Conservation (phyloP, 2,329 filamentous ascomycete genomes). For the Fusarium verticillioides region DNA sequence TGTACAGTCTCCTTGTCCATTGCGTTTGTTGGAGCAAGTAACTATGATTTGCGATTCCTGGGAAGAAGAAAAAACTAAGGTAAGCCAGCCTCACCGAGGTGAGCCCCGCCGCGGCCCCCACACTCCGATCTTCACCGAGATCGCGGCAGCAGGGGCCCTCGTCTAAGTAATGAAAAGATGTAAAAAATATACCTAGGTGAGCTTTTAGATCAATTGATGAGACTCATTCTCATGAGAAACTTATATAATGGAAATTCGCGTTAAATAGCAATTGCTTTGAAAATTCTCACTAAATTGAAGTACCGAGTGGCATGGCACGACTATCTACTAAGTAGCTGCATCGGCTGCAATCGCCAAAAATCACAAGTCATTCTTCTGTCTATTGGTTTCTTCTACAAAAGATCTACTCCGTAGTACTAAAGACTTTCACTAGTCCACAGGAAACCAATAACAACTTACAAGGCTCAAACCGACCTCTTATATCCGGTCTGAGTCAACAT, state of each 20-base stretch:
- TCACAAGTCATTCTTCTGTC: not conserved
- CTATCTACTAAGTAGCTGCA: no score
- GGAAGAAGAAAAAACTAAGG: constrained; percentile 42
- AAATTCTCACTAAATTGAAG: not conserved
- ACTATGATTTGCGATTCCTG: constrained; percentile 19
- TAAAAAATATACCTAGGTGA: no score
- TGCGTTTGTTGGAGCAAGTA: constrained; percentile 20
- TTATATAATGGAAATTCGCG: not conserved
- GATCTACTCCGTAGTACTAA: not conserved
- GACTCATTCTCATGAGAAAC: not conserved
- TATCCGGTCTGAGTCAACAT: not conserved
- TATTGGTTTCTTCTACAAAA: not conserved
- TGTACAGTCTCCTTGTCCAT: constrained; percentile 53
- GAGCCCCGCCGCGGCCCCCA: constrained; percentile 44
- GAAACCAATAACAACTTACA: not conserved
- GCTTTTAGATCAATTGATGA: no score
- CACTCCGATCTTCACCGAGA: constrained; percentile 32
- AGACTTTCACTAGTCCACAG: not conserved
- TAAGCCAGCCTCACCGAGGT: constrained; percentile 43
- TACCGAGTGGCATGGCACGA: not conserved
- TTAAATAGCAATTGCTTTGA: not conserved
- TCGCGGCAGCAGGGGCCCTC: not conserved
- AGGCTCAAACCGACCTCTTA: not conserved
- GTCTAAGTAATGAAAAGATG: not conserved
- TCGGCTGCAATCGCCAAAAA: not conserved